Percentiles rank a stretch among this genome's conserved stretches.
Conservation (phyloP, 192 early-diverging fungal species). For the Mortierella claussenii region DNA sequence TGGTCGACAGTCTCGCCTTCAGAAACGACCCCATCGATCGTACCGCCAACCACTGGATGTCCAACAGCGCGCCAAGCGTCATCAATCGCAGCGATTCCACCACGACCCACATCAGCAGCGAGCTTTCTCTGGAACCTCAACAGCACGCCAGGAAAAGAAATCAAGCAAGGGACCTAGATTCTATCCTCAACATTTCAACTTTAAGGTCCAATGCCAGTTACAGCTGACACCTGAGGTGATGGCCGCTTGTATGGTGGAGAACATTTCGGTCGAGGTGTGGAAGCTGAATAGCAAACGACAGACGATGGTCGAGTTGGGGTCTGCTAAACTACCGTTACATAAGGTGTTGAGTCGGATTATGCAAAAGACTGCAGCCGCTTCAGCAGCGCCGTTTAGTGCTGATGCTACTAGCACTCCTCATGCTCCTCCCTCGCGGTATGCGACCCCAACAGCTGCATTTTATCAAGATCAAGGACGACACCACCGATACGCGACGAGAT, state of each 20-base stretch:
- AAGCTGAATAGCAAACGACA: slow-evolving; percentile 46
- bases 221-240: slow-evolving; percentile 44
- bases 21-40: slow-evolving; percentile 14
- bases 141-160: no score
- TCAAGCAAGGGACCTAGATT: not conserved
- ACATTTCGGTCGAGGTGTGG: slow-evolving; percentile 51
- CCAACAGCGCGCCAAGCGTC: not conserved
- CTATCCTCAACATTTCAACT: slow-evolving; percentile 46
- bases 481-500: no score
- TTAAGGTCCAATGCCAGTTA: slow-evolving; percentile 20
- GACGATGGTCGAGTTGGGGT: slow-evolving; percentile 47
- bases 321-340: slow-evolving; percentile 40
- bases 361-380: slow-evolving; percentile 27
- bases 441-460: not conserved
- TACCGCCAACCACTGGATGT: slow-evolving; percentile 1
- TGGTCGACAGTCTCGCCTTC: slow-evolving; percentile 35
- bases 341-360: slow-evolving; percentile 42
- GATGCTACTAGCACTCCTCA: not conserved
- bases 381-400: no score
- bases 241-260: slow-evolving; percentile 50
- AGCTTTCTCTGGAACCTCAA: no score
- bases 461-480: no score
- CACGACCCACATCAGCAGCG: slow-evolving; percentile 1
- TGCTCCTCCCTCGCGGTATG: not conserved
- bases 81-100: not conserved